A percentile compares a stretch with the other conserved stretches of the same genome.
phyloP scores from a whole-genome alignment of 1,284 basidiomycete genomes.

The Uromyces viciae-fabae region DNA sequence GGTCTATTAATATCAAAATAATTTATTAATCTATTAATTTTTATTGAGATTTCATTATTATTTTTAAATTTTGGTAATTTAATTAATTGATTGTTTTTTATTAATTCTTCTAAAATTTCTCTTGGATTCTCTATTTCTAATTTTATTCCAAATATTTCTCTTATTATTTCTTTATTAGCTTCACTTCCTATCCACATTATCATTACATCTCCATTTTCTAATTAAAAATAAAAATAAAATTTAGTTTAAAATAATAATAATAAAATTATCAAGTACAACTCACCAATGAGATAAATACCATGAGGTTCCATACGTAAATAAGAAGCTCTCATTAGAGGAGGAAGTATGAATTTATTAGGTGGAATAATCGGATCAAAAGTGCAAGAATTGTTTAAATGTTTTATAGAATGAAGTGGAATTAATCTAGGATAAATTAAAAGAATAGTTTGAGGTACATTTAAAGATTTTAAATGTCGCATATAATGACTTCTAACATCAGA shows the following conservation, averaged over 20 bases:
- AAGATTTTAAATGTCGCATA: constrained; percentile 70
- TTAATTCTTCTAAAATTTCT: no score
- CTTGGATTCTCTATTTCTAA: no score
- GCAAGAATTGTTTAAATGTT: constrained; percentile 68
- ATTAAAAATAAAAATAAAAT: not conserved
- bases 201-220: constrained; percentile 85
- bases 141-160: constrained; percentile 81
- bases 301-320: constrained; percentile 83
- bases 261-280: no score
- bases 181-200: constrained; percentile 87
- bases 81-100: constrained; percentile 72
- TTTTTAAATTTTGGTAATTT: no score
- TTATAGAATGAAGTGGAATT: constrained; percentile 80
- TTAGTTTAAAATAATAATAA: no score
- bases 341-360: constrained; percentile 58
- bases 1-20: constrained; percentile 63
- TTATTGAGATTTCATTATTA: constrained; percentile 73
- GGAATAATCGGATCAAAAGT: constrained; percentile 61
- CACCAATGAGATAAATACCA: constrained; percentile 86
- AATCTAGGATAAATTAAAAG: constrained; percentile 83
- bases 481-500: constrained; percentile 88
- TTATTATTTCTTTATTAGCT: constrained; percentile 74
- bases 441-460: constrained; percentile 68
- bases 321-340: constrained; percentile 76
- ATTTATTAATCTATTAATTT: constrained; percentile 77